Conservation (phyloP, 805 yeast genomes). For the Millerozyma miso region DNA sequence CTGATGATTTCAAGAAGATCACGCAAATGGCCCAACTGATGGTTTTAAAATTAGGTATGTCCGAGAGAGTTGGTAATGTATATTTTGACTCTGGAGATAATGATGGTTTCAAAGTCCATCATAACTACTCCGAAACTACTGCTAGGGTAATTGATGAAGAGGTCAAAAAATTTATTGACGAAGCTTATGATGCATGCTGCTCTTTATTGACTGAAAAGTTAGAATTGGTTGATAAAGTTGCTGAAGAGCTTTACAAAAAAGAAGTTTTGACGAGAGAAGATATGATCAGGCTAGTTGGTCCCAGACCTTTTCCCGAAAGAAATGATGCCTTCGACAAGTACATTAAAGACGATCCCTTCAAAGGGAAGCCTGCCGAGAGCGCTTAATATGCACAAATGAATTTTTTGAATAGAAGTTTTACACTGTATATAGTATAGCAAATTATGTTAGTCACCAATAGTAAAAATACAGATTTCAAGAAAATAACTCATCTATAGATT, state of each 20-base stretch:
- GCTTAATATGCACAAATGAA: conserved; percentile 5
- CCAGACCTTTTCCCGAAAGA: conserved; percentile 72
- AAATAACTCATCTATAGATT: conserved; percentile 18
- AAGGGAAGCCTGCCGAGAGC: conserved; percentile 23
- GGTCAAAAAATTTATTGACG: conserved; percentile 61
- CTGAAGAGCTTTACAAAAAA: conserved; percentile 64
- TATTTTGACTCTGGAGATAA: conserved; percentile 48
- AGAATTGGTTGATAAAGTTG: conserved; percentile 63
- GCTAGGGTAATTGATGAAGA: conserved; percentile 65
- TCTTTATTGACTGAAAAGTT: conserved; percentile 54
- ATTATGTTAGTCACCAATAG: background rate
- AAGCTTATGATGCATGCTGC: conserved; percentile 59
- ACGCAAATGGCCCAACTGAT: conserved; percentile 85
- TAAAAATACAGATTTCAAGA: background rate
- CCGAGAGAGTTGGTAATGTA: conserved; percentile 69
- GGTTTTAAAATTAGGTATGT: conserved; percentile 89
- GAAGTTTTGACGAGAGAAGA: conserved; percentile 82
- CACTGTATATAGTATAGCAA: conserved; percentile 6
- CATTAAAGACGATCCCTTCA: conserved; percentile 48
- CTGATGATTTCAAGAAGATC: conserved; percentile 88
- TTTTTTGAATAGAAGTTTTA: background rate
- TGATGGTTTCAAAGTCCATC: conserved; percentile 44
- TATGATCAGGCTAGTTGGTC: conserved; percentile 71
- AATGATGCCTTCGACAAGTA: conserved; percentile 91
- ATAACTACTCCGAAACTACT: conserved; percentile 72